Evolutionary conservation across 345 rosid species (phyloP).

Genomic region (Syzygium grande): DNA sequence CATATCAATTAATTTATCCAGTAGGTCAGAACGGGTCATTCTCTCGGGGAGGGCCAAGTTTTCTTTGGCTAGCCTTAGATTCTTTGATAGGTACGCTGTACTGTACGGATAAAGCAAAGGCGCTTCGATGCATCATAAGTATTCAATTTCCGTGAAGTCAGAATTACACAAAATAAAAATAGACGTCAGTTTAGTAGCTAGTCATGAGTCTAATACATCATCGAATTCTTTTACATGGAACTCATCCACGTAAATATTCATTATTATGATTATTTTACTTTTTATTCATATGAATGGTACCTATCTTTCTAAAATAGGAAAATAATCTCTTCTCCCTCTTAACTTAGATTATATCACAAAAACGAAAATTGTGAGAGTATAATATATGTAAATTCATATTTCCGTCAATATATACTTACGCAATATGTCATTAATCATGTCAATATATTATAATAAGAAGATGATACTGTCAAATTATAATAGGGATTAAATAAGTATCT

Average conservation of each 20-base stretch:
- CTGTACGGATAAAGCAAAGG: neutral
- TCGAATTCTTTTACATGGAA: neutral
- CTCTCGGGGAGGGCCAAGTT: no score
- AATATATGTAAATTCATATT: neutral
- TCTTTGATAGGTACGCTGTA: neutral
- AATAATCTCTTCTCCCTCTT: neutral
- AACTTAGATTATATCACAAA: neutral
- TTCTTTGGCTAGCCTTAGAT: neutral
- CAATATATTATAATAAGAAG: neutral
- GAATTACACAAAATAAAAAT: no score
- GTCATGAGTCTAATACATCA: neutral
- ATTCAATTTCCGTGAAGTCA: no score
- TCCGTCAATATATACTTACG: neutral
- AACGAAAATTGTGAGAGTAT: neutral
- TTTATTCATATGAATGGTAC: neutral
- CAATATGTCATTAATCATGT: neutral
- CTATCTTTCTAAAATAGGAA: neutral
- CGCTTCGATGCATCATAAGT: neutral
- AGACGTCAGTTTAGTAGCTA: neutral
- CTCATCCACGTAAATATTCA: no score
- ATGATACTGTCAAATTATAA: neutral
- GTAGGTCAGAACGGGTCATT: no score
- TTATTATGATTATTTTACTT: no score
- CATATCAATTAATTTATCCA: no score
- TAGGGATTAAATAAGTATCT: neutral